These are phyloP conservation scores for Candida glucosophila DNA, from an alignment of 1,139 yeast species.

Conservation along the genomic window DNA sequence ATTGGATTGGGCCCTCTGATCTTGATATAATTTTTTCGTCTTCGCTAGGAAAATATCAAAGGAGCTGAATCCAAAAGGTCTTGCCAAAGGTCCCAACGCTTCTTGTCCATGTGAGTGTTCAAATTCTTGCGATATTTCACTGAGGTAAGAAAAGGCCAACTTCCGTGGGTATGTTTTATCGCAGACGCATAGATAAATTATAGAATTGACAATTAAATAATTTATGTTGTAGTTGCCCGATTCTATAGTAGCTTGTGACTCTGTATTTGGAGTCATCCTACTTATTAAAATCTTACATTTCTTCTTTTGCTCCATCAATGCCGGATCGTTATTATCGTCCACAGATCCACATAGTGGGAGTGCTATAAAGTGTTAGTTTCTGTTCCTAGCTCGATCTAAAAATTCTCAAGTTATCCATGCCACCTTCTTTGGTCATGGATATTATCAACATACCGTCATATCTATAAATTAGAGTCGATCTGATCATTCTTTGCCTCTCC, in stretches of 20 bases:
- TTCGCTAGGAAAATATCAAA: constrained; percentile 79
- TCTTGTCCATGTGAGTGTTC: constrained; percentile 71
- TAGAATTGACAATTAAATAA: constrained; percentile 54
- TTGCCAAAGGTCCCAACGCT: constrained; percentile 49
- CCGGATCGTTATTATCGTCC: constrained; percentile 60
- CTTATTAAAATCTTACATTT: constrained; percentile 73
- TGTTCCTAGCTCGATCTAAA: background rate
- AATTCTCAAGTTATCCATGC: too few relatives aligned
- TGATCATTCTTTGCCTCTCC: constrained; percentile 47
- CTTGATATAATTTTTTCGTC: constrained; percentile 83
- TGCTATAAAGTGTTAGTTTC: constrained; percentile 32
- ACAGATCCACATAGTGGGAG: constrained; percentile 91
- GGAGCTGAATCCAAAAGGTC: constrained; percentile 86
- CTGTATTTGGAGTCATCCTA: constrained; percentile 73
- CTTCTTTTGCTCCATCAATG: constrained; percentile 69
- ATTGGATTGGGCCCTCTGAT: constrained; percentile 83
- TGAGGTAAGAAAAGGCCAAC: constrained; percentile 78
- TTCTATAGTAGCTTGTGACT: constrained; percentile 79
- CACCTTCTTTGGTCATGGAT: background rate
- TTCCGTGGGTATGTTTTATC: constrained; percentile 79
- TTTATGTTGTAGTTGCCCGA: constrained; percentile 71
- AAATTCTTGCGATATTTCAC: constrained; percentile 78
- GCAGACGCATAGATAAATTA: constrained; percentile 71
- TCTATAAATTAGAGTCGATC: constrained; percentile 64
- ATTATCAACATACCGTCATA: constrained; percentile 51